Evolutionary conservation across 352 stramenopile species (phyloP), one percentile per base, ranked within the genome.

Genomic region (Phytopythium boreale): DNA sequence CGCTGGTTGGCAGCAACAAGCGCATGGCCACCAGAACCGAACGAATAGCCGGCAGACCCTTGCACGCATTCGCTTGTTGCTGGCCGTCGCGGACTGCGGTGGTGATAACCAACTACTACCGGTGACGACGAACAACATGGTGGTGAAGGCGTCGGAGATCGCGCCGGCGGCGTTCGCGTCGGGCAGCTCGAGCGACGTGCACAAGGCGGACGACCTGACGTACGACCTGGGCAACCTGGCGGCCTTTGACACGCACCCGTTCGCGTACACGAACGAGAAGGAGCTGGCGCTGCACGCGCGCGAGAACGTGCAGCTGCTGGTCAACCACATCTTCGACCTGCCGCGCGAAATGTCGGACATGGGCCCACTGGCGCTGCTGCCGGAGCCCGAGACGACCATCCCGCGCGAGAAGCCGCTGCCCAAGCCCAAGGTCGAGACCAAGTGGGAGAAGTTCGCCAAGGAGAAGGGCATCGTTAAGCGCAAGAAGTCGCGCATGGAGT

Each of bases 381-480:
- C 92, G 1, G 70, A 57, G 41, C 79, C 80, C 12, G 66, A 80
- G 64, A 87, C 86, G 31, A 63, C 77, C 20, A 82, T 98, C 44
- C 92, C 92, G 52, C 82, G 93, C 39, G 87, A 95, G 59, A 98
- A 97, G 69, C 91, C 91, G 34, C 66, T 97, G 59, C 91, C 90
- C 1, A 96, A 95, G 72, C 84, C 83, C 37, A 99, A 99, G 80
- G 76, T 96, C 68, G 92, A 98, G 75, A 99, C 98, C 15, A 98
- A 96, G 75, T 99, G 98, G 98, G 96, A 99, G 80, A 97, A 98
- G 71, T 99, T 99, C 77, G 97, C 97, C 31, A 93, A 97, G 69
- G 88, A 98, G 64, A 98, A 99, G 80, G 97, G 97, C 62, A 99
- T 99, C 70, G 81, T 95, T 53, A 97, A 98, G 69, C 92, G 95